Percentiles rank a stretch among this genome's conserved stretches.
Evolutionary conservation across 2,329 filamentous ascomycete genomes (phyloP).

Genomic region (Thermoascus crustaceus): DNA sequence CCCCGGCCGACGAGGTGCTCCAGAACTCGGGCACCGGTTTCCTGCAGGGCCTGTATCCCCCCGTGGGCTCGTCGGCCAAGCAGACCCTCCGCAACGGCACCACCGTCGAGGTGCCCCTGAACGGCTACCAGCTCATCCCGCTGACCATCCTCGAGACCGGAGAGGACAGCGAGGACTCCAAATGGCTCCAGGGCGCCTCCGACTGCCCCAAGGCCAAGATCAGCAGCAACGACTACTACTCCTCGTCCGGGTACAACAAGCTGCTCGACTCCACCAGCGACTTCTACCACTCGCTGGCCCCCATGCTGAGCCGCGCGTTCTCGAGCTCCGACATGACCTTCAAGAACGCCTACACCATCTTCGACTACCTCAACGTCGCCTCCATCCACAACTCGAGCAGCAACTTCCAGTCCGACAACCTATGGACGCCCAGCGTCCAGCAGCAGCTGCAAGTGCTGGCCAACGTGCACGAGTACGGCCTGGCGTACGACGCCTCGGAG

Average conservation of each 20-base stretch:
- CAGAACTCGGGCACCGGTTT: conserved; percentile 74
- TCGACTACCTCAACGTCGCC: conserved; percentile 56
- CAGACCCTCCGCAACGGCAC: conserved; percentile 65
- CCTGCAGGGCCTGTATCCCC: conserved; percentile 79
- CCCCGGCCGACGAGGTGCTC: conserved; percentile 68
- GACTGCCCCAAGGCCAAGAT: conserved; percentile 48
- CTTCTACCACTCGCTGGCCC: conserved; percentile 47
- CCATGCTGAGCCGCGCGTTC: conserved; percentile 48
- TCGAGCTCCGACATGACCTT: conserved; percentile 41
- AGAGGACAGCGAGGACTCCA: conserved; percentile 50
- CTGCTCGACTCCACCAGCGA: conserved; percentile 42
- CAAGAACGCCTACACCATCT: conserved; percentile 60
- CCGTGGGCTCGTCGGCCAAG: conserved; percentile 49
- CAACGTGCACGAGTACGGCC: conserved; percentile 69
- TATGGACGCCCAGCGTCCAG: conserved; percentile 54
- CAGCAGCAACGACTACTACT: conserved; percentile 54
- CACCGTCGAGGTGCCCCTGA: conserved; percentile 57
- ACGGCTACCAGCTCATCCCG: conserved; percentile 78
- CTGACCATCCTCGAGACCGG: conserved; percentile 55
- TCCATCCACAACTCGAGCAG: conserved; percentile 51
- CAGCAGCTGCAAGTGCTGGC: conserved; percentile 64
- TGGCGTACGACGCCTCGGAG: conserved; percentile 63
- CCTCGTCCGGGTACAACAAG: conserved; percentile 41
- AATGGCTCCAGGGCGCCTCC: conserved; percentile 52
- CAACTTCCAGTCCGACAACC: conserved; percentile 49